Evolutionary conservation across 2,329 filamentous ascomycete genomes (phyloP).

Genomic region (Colletotrichum theobromicola): DNA sequence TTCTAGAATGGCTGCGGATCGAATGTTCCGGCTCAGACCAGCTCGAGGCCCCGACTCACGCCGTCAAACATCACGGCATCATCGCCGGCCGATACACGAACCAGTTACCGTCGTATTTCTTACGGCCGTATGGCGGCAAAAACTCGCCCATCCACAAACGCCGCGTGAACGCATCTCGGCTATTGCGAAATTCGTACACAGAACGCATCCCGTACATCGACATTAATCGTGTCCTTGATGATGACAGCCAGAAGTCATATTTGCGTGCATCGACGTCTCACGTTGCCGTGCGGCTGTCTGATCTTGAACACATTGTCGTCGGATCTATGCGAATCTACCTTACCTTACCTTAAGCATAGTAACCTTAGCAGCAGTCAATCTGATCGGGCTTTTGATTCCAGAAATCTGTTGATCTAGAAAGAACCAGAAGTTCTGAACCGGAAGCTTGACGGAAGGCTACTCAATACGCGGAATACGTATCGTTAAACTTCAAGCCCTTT

Average conservation of each 20-base stretch:
- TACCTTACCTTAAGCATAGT: too few species aligned
- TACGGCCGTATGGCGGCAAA: neutral
- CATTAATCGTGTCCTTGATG: neutral
- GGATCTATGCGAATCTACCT: neutral
- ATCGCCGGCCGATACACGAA: neutral
- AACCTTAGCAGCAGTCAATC: neutral
- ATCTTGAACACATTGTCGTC: neutral
- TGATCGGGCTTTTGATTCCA: neutral
- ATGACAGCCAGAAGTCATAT: neutral
- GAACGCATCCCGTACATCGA: neutral
- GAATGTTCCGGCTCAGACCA: neutral
- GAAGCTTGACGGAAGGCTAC: neutral
- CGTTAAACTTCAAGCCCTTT: neutral
- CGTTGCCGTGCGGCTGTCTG: neutral
- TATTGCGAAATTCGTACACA: neutral
- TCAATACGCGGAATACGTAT: neutral
- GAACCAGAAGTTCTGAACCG: neutral
- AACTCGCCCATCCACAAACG: neutral
- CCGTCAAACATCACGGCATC: neutral
- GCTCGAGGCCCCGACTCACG: neutral
- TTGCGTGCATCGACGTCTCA: neutral
- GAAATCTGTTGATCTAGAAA: neutral
- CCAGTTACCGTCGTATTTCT: neutral
- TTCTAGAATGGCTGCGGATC: conserved; percentile 7
- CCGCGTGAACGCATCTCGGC: neutral